A percentile compares a stretch with the other conserved stretches of the same genome.
Conservation (phyloP, 2,329 filamentous ascomycete genomes). For the Colletotrichum sojae region DNA sequence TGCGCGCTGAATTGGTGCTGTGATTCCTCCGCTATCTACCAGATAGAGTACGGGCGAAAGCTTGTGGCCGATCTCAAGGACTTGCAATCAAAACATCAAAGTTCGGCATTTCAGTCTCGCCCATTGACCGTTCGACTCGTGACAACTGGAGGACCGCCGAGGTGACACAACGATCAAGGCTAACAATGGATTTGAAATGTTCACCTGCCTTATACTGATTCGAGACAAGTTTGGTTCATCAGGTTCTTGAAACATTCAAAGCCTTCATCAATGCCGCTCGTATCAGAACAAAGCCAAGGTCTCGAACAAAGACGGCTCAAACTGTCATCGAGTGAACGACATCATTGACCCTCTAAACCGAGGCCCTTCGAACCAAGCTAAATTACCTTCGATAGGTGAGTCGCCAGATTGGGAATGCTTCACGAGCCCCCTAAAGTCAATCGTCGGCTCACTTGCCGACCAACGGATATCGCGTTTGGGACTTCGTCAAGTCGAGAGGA, state of each 20-base stretch:
- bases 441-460: background rate
- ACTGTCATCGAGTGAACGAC: background rate
- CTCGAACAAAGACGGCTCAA: background rate
- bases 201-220: background rate
- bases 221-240: background rate
- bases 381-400: background rate
- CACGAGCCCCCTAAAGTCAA: slow-evolving; percentile 2
- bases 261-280: too few relatives aligned
- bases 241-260: background rate
- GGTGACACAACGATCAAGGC: too few relatives aligned
- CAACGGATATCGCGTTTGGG: background rate
- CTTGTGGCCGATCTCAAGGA: too few relatives aligned
- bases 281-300: background rate
- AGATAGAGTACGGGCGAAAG: too few relatives aligned
- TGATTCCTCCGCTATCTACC: too few relatives aligned
- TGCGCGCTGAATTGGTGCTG: too few relatives aligned
- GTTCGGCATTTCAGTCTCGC: too few relatives aligned
- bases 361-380: too few relatives aligned
- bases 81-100: too few relatives aligned
- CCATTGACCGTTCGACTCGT: too few relatives aligned
- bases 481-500: background rate
- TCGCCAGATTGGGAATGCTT: background rate
- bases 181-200: background rate
- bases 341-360: slow-evolving; percentile 1
- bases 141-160: too few relatives aligned